Evolutionary conservation across 2,329 filamentous ascomycete species (phyloP), one percentile per base, ranked within the genome.

Genomic region (Xylariaceae sp.): DNA sequence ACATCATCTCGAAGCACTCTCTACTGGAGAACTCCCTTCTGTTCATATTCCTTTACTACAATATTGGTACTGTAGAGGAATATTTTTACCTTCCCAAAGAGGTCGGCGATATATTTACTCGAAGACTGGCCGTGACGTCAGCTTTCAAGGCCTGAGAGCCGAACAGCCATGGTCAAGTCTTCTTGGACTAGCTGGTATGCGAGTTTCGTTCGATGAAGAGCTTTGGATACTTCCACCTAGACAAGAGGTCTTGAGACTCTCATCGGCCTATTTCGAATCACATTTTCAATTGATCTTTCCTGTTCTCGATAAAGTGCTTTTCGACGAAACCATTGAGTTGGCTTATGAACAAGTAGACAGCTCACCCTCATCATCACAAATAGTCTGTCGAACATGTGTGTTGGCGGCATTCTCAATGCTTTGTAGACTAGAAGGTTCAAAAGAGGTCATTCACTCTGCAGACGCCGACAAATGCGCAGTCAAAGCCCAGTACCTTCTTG

Each of bases 1-100:
- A 22, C 29, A n/a, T 35, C 36, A 35, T 20, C 27, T 17, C 19
- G 23, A 21, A 11, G 20, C 23, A n/a, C 29, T 44, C 16, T 40
- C 36, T 34, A 16, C 22, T 17, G 22, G 36, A 16, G 20, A 38
- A 34, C 29, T 34, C 23, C 10, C 20, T 35, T 37, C 35, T 11
- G 23, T 38, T 23, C n/a, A 10, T 35, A 20, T 45, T 22, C 38
- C 44, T 7, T 19, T 45, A 7, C 21, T 33, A 29, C 38, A 45
- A 17, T 42, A 41, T 19, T 45, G 44, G 44, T 45, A 45, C 17
- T 45, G 21, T 10, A 45, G 38, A 27, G 44, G 44, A 17, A 32
- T 45, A 19, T 22, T 33, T 12, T 33, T 45, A 11, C 38, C 41
- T 10, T 37, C 44, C 12, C 37, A 42, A 2, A 41, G 25, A 37